Evolutionary conservation across 306 rosid species (phyloP).

Genomic region (Medicago arabica): DNA sequence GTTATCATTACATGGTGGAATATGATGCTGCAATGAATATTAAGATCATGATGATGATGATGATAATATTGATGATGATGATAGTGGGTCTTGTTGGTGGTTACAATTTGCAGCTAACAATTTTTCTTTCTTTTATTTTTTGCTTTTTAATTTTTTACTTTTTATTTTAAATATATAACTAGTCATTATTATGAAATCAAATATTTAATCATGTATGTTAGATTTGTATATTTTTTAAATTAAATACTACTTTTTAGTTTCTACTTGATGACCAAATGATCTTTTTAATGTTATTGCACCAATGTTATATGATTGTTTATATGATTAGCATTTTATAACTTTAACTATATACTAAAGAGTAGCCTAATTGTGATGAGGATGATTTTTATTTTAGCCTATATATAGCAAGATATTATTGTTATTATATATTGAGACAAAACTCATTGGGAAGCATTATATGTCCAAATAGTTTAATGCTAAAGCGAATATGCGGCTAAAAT

Average conservation of each 20-base stretch:
- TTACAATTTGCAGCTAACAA: constrained; percentile 52
- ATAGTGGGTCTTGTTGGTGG: constrained; percentile 41
- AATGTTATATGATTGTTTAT: constrained; percentile 37
- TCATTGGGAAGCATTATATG: constrained; percentile 24
- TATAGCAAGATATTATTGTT: background rate
- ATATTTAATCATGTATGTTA: constrained; percentile 46
- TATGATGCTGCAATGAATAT: constrained; percentile 45
- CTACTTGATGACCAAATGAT: constrained; percentile 33
- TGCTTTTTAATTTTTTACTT: background rate
- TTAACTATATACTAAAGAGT: background rate
- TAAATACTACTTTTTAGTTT: constrained; percentile 31
- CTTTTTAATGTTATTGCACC: constrained; percentile 18
- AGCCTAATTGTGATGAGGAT: background rate
- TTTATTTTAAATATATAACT: constrained; percentile 15
- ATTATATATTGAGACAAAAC: constrained; percentile 24
- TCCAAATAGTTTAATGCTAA: constrained; percentile 28
- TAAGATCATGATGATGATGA: constrained; percentile 40
- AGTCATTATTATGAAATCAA: constrained; percentile 40
- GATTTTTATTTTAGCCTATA: background rate
- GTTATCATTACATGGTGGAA: constrained; percentile 52
- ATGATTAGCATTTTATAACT: constrained; percentile 36
- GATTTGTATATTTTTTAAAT: constrained; percentile 32
- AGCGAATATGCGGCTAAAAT: constrained; percentile 36
- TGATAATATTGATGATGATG: constrained; percentile 19
- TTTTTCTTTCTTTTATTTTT: background rate